Conservation (phyloP, 1,284 basidiomycete species). For the Irpex sp. region DNA sequence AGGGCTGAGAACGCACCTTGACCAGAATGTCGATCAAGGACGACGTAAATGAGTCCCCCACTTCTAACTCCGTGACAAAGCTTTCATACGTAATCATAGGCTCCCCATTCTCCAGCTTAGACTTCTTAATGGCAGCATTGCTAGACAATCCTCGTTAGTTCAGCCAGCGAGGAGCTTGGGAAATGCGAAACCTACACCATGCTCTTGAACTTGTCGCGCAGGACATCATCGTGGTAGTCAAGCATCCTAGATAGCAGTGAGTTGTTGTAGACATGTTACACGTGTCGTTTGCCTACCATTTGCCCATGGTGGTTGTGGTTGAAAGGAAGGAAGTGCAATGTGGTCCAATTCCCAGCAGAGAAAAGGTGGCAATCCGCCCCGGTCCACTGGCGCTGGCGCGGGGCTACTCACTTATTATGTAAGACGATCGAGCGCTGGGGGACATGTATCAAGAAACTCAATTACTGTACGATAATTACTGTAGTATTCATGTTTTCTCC, state of each 20-base stretch:
- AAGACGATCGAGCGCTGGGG: too few species aligned
- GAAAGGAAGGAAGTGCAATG: slow-evolving; percentile 1
- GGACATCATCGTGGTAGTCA: slow-evolving; percentile 63
- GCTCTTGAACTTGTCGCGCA: slow-evolving; percentile 64
- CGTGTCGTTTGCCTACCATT: slow-evolving; percentile 22
- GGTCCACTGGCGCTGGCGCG: not conserved
- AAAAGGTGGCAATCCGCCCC: not conserved
- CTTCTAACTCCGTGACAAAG: slow-evolving; percentile 69
- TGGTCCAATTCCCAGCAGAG: not conserved
- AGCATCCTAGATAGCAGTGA: slow-evolving; percentile 46
- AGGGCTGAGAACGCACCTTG: slow-evolving; percentile 44
- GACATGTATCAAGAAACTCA: too few species aligned
- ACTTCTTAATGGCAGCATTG: slow-evolving; percentile 60
- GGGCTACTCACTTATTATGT: too few species aligned
- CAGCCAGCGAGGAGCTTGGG: not conserved
- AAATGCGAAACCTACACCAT: slow-evolving; percentile 52
- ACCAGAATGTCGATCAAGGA: slow-evolving; percentile 68
- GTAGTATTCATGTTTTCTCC: too few species aligned
- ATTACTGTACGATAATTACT: too few species aligned
- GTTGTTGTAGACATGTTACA: not conserved
- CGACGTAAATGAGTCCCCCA: slow-evolving; percentile 71
- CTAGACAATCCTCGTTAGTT: slow-evolving; percentile 29
- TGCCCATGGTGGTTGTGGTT: slow-evolving; percentile 22
- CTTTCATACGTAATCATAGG: slow-evolving; percentile 61
- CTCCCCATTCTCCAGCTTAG: slow-evolving; percentile 54